Percentiles rank a stretch among this genome's conserved stretches.
Evolutionary conservation across 768 basidiomycete genomes (phyloP).

Genomic region (Hygrocybe punicea): DNA sequence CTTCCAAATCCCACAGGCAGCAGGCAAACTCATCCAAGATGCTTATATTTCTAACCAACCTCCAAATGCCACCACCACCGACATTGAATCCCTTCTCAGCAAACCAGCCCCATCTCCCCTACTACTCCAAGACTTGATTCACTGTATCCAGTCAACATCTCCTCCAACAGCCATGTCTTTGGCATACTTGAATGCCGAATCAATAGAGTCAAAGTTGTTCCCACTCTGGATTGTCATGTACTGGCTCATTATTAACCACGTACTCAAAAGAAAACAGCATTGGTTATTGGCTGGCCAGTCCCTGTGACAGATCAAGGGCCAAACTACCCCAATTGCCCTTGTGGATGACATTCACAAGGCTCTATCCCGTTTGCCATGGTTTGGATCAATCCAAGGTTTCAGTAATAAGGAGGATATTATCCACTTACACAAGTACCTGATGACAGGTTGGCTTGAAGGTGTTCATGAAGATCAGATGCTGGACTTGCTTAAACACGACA

Average conservation of each 20-base stretch:
- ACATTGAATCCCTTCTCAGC: neutral
- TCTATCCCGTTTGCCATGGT: conserved; percentile 11
- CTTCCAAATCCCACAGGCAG: neutral
- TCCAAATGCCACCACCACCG: neutral
- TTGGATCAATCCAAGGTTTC: conserved; percentile 12
- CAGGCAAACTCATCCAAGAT: neutral
- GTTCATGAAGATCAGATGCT: conserved; percentile 22
- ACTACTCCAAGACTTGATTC: neutral
- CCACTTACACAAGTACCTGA: conserved; percentile 13
- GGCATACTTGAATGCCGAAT: neutral
- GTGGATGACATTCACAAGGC: neutral
- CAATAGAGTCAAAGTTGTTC: neutral
- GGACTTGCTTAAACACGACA: conserved; percentile 12
- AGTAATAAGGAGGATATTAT: conserved; percentile 2
- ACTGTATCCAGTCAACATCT: neutral
- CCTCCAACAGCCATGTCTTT: neutral
- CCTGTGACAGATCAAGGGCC: neutral
- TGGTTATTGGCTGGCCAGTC: neutral
- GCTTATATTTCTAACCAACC: neutral
- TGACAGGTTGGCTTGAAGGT: conserved; percentile 16
- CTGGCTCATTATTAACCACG: neutral
- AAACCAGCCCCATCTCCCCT: neutral
- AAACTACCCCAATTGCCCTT: too few species aligned
- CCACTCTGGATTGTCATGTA: neutral
- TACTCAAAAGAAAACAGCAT: neutral